Conservation (phyloP, 2,329 filamentous ascomycete species). For the Ophioceras dolichostomum region DNA sequence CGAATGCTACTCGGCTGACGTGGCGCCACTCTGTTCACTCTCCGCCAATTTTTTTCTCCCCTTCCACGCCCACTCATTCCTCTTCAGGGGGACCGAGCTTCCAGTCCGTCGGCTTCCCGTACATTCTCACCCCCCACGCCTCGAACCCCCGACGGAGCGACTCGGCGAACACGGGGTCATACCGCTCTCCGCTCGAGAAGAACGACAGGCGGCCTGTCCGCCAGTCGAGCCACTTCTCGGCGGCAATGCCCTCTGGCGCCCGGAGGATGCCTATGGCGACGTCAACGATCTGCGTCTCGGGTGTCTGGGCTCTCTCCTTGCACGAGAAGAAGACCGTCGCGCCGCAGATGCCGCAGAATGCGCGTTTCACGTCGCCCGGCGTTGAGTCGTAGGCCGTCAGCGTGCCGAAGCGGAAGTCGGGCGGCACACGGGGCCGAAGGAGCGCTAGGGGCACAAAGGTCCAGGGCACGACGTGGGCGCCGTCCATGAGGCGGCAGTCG, state of each 20-base stretch:
- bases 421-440: conserved; percentile 22
- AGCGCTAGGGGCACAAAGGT: conserved; percentile 23
- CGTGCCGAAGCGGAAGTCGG: conserved; percentile 27
- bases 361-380: conserved; percentile 19
- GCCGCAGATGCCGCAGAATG: conserved; percentile 33
- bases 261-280: conserved; percentile 30
- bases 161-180: conserved; percentile 22
- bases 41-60: no score
- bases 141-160: conserved; percentile 19
- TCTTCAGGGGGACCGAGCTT: neutral
- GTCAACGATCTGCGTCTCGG: conserved; percentile 24
- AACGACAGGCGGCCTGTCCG: conserved; percentile 21
- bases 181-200: conserved; percentile 20
- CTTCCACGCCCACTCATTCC: no score
- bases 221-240: conserved; percentile 34
- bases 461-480: conserved; percentile 29
- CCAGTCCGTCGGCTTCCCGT: neutral
- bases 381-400: conserved; percentile 28
- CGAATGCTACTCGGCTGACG: no score
- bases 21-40: no score
- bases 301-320: conserved; percentile 12
- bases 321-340: conserved; percentile 26
- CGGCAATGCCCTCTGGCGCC: conserved; percentile 28
- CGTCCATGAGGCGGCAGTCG: conserved; percentile 30
- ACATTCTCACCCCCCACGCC: neutral